Conservation (phyloP, 768 basidiomycete species). For the Brasilioporus rufonigricans region DNA sequence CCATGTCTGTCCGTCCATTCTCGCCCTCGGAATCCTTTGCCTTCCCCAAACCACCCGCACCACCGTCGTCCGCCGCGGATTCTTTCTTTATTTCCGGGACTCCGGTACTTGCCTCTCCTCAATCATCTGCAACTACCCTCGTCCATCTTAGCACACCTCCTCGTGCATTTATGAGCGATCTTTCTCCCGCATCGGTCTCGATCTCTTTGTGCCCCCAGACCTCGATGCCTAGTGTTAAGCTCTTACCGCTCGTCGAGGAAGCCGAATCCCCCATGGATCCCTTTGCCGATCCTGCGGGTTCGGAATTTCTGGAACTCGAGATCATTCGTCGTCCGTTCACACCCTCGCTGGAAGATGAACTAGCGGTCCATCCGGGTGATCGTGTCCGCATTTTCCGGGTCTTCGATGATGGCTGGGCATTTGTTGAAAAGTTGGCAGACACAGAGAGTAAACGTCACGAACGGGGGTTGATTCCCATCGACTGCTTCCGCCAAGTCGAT, state of each 20-base stretch:
- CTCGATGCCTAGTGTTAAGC: neutral
- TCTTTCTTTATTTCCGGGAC: neutral
- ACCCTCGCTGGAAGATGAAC: constrained; percentile 58
- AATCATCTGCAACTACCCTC: constrained; percentile 19
- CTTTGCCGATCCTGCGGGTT: constrained; percentile 32
- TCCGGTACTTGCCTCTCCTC: neutral
- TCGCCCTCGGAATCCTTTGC: constrained; percentile 65
- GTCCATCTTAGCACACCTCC: constrained; percentile 17
- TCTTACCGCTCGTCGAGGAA: neutral
- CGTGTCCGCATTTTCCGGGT: constrained; percentile 48
- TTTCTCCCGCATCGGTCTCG: constrained; percentile 11
- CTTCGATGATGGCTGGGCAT: constrained; percentile 73
- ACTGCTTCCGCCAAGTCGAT: constrained; percentile 54
- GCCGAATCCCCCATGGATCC: constrained; percentile 28
- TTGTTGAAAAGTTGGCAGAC: constrained; percentile 46
- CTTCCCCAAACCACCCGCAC: constrained; percentile 62
- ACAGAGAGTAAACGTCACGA: constrained; percentile 2
- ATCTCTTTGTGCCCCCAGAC: constrained; percentile 10
- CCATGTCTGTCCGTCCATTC: constrained; percentile 66
- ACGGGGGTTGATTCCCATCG: constrained; percentile 64
- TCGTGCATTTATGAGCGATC: constrained; percentile 13
- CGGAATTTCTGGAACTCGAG: constrained; percentile 43
- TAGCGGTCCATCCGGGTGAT: constrained; percentile 51
- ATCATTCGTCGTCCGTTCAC: constrained; percentile 54
- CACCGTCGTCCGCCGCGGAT: neutral